Conservation (phyloP, 768 basidiomycete species). For the Tephrocybe sp. region DNA sequence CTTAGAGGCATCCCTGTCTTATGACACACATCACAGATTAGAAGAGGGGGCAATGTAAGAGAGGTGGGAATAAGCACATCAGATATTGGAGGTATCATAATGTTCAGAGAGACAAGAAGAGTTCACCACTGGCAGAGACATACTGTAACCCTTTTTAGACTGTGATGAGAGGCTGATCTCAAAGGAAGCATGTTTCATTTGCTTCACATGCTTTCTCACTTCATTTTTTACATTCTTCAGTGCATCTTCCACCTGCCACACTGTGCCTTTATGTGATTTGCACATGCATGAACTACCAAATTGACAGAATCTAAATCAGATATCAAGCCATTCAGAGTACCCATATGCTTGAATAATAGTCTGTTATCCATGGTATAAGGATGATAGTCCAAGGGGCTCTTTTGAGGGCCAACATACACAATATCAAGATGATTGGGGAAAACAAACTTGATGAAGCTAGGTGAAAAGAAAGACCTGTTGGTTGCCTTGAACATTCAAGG, state of each 20-base stretch:
- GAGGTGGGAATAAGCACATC: not conserved
- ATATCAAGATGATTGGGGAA: slow-evolving; percentile 8
- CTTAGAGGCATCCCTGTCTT: not conserved
- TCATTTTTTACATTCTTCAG: not conserved
- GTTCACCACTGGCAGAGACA: too few species aligned
- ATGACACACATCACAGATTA: slow-evolving; percentile 3
- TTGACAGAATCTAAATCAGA: not conserved
- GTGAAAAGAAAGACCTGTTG: too few species aligned
- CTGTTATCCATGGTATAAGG: slow-evolving; percentile 5
- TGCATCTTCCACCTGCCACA: slow-evolving; percentile 1
- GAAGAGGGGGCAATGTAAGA: slow-evolving; percentile 6
- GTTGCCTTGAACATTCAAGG: too few species aligned
- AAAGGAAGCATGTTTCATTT: not conserved
- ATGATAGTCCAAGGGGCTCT: slow-evolving; percentile 1
- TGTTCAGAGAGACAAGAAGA: too few species aligned
- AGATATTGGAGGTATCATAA: not conserved
- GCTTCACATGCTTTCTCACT: not conserved
- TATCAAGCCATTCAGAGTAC: not conserved
- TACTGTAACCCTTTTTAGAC: too few species aligned
- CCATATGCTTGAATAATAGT: not conserved
- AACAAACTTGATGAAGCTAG: not conserved
- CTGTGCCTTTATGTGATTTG: not conserved
- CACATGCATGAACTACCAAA: not conserved
- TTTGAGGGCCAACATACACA: not conserved
- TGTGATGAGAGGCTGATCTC: too few species aligned